Base-by-base conservation (phyloP, 352 stramenopile genomes). In the Vaucheria bursata region DNA sequence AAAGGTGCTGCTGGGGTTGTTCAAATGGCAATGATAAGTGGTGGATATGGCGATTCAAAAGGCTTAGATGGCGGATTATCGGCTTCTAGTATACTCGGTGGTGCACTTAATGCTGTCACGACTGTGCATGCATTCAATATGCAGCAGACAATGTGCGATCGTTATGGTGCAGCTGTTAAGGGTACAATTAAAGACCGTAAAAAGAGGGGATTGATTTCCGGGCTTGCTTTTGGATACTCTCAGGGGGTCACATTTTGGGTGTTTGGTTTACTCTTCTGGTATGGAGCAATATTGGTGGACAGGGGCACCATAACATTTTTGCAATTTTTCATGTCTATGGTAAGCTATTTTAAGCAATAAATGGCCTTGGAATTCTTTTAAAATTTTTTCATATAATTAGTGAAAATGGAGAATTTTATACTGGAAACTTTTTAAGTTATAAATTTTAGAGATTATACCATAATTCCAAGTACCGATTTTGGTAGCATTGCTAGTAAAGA, bases 61-160 rank as follows among this genome's bases (percentile, higher is more conserved):
- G 70, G 77, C 35, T 68, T 82, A 12, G 77, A 82, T 39, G 77
- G 77, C 37, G 77, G 77, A 5, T 65, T 35, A 29, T 45, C 49
- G 39, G 5, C 39, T 50, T 71, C 59, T 32, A 67, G 34, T 69
- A 66, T 81, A 36, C 73, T 83, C 6, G 78, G 73, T 29, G 59
- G 38, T 32, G 72, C 78, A 12, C 78, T 83, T 1, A 66, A 79
- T 29, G 78, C 71, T 4, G 75, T 83, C 64, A 80, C 73, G 29
- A 83, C 78, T 4, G 78, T 83, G 0, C 70, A 77, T 0, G 78
- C 78, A 1, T 83, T 83, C 73, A 83, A 83, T 73, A 83, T 83
- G 78, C 78, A 83, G 78, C 1, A 6, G 12, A 35, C 6, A 36
- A 72, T 72, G 65, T 29, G 65, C 65, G 31, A 1, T 2, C 32